phyloP scores from a whole-genome alignment of 805 yeast genomes.

The Debaryomyces castellii region DNA sequence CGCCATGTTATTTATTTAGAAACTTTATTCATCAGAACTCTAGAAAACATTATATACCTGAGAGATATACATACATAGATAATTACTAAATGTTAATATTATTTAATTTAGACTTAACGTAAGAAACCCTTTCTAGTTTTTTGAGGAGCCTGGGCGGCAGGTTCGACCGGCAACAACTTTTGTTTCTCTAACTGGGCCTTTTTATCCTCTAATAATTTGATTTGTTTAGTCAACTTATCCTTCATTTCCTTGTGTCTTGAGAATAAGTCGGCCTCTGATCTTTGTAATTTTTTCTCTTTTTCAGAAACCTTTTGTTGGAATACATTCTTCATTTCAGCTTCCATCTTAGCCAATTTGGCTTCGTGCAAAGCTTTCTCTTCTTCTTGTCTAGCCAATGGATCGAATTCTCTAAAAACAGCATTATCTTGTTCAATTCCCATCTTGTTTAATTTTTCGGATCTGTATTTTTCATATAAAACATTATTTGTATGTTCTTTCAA shows the following conservation, averaged over 20 bases:
- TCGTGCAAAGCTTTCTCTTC: constrained; percentile 93
- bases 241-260: constrained; percentile 96
- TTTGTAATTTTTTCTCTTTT: constrained; percentile 95
- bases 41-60: background rate
- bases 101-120: constrained; percentile 43
- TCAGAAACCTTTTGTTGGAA: constrained; percentile 95
- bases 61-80: background rate
- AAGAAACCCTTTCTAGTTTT: constrained; percentile 80
- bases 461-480: constrained; percentile 79
- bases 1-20: background rate
- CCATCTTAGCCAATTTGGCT: constrained; percentile 90
- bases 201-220: constrained; percentile 87
- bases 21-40: background rate
- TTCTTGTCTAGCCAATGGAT: constrained; percentile 87
- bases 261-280: constrained; percentile 94
- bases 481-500: constrained; percentile 82
- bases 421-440: constrained; percentile 93
- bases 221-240: constrained; percentile 85
- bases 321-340: constrained; percentile 92
- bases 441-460: constrained; percentile 73
- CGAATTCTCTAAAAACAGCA: constrained; percentile 90
- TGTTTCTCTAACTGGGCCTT: constrained; percentile 72
- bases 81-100: background rate
- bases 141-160: constrained; percentile 47
- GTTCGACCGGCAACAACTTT: constrained; percentile 52